A percentile compares a stretch with the other conserved stretches of the same genome.
Conservation (phyloP, 106 monocot genomes). For the Xerophyta viscosa region DNA sequence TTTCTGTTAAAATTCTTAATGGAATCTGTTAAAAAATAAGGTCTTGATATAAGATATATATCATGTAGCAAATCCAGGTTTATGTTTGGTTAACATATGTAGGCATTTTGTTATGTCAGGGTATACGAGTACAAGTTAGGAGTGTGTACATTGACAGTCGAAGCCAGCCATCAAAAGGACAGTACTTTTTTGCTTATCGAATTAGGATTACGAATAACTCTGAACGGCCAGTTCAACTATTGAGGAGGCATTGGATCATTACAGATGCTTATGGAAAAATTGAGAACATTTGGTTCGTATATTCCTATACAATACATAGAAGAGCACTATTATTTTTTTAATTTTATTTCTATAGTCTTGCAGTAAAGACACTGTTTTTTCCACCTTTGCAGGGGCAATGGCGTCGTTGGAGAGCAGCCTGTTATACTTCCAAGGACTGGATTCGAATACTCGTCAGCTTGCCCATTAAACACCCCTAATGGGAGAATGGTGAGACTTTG, state of each 20-base stretch:
- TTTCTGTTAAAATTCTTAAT: no score
- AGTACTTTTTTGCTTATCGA: constrained; percentile 59
- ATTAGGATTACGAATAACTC: constrained; percentile 83
- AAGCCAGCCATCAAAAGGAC: constrained; percentile 70
- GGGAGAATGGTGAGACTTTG: constrained; percentile 78
- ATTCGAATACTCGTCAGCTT: constrained; percentile 93
- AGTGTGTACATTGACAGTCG: constrained; percentile 77
- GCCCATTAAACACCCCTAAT: constrained; percentile 69
- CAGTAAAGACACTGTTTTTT: no score
- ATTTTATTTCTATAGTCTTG: neutral
- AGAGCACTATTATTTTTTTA: neutral
- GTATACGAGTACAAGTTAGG: constrained; percentile 89
- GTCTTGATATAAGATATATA: no score
- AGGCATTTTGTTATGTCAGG: no score
- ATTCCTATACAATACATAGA: neutral
- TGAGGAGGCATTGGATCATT: constrained; percentile 96
- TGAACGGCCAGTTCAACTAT: constrained; percentile 68
- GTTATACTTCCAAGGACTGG: constrained; percentile 87
- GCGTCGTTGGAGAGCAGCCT: constrained; percentile 91
- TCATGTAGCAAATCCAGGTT: no score
- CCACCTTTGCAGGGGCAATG: constrained; percentile 64
- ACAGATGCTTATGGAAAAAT: constrained; percentile 81
- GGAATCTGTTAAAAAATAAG: no score
- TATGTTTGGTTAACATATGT: no score
- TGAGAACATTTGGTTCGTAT: constrained; percentile 80